Percentiles rank a stretch among this genome's conserved stretches.
Evolutionary conservation across 148 eudicot genomes (phyloP).

Genomic region (Mesembryanthemum crystallinum): DNA sequence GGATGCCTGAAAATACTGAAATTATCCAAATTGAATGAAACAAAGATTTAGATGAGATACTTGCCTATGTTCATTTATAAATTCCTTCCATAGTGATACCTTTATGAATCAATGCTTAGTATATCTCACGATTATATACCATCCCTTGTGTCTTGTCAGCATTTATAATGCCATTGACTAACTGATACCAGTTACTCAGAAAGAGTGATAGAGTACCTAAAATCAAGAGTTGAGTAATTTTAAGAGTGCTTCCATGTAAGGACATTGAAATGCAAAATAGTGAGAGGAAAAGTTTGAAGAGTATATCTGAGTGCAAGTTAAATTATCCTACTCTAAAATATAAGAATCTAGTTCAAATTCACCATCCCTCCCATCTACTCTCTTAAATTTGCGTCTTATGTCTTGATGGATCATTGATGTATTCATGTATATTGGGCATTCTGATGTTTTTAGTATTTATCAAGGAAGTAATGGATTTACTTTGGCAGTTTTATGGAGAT

Average conservation of each 20-base stretch:
- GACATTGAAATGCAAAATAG: background rate
- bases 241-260: background rate
- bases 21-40: background rate
- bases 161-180: background rate
- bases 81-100: background rate
- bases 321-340: background rate
- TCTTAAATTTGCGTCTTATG: no score
- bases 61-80: background rate
- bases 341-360: background rate
- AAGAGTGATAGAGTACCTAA: background rate
- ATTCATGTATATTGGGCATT: slow-evolving; percentile 3
- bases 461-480: background rate
- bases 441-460: background rate
- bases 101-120: background rate
- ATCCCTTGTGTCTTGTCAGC: background rate
- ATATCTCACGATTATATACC: background rate
- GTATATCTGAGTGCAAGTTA: background rate
- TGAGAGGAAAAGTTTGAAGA: background rate
- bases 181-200: background rate
- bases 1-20: background rate
- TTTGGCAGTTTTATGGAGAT: background rate
- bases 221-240: background rate
- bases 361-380: background rate
- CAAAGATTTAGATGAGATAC: background rate
- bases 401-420: background rate